Evolutionary conservation across 2,329 filamentous ascomycete species (phyloP).

Genomic region (Cladobotryum protrusum): DNA sequence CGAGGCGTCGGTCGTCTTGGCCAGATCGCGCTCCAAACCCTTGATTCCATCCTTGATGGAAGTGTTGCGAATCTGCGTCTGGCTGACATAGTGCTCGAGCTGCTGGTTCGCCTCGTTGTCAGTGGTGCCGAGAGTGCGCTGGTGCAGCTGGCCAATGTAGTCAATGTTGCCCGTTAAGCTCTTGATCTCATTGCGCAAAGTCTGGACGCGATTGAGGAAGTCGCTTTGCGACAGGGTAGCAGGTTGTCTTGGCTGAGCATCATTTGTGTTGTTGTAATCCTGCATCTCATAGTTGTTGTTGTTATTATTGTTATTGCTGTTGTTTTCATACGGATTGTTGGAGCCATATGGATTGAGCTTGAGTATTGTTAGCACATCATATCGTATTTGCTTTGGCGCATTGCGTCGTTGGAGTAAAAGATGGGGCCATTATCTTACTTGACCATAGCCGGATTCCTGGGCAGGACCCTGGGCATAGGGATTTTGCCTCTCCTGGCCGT

Average conservation of each 20-base stretch:
- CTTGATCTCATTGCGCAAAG: constrained; percentile 61
- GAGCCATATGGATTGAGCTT: constrained; percentile 15
- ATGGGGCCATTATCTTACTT: constrained; percentile 12
- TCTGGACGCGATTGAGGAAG: constrained; percentile 62
- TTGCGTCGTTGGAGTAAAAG: not conserved
- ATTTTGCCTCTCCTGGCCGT: constrained; percentile 17
- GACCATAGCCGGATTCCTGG: constrained; percentile 16
- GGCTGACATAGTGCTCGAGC: constrained; percentile 60
- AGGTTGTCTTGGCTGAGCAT: constrained; percentile 23
- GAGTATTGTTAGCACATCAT: not conserved
- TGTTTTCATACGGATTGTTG: constrained; percentile 48
- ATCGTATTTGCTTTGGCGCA: not conserved
- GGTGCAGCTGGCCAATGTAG: constrained; percentile 62
- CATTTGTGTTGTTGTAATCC: constrained; percentile 35
- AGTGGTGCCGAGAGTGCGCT: constrained; percentile 62
- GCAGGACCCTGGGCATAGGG: constrained; percentile 17
- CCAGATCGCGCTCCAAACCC: constrained; percentile 63
- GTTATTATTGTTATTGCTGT: constrained; percentile 34
- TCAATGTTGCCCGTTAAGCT: constrained; percentile 61
- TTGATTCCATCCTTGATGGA: constrained; percentile 75
- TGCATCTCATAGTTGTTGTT: constrained; percentile 50
- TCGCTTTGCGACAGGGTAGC: constrained; percentile 53
- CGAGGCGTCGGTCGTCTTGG: constrained; percentile 53
- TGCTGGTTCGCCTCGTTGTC: constrained; percentile 50
- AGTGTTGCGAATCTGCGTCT: constrained; percentile 68